Evolutionary conservation across 2,329 filamentous ascomycete species (phyloP), one percentile per base, ranked within the genome.

Genomic region (Ascochyta koolunga): DNA sequence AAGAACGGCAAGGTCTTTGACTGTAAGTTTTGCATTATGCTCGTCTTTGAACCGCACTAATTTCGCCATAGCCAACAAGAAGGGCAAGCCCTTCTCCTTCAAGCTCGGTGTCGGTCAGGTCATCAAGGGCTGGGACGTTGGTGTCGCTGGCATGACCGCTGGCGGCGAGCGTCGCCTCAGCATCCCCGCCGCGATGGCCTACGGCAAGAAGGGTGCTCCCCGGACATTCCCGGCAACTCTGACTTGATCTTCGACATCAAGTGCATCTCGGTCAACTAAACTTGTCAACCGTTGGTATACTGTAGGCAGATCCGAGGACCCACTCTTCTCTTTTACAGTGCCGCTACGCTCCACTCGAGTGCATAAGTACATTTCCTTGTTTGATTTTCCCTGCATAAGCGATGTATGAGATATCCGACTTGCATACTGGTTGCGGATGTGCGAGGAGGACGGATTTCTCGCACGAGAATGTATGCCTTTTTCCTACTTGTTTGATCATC

Each of bases 51-150:
- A 21, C 35, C 21, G 49, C 48, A 54, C 65, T 74, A 40, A 74
- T 38, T 38, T 39, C 16, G n/a, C 4, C 61, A 37, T 68, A 93
- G 91, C 92, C 78, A 98, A 99, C 85, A 99, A 98, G 85, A 97
- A 96, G 82, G 95, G 95, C 70, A 93, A 96, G 82, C 93, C 96
- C 54, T 99, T 99, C 82, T 85, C 84, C 65, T 98, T 98, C 86
- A 96, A 93, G 83, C 87, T 96, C 58, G 96, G 95, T 66, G 86
- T 88, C 74, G 93, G 93, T 58, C 91, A 98, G 78, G 96, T 99
- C 70, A 99, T 99, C 82, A 95, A 96, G 85, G 95, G 95, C 66
- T 98, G 95, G 96, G 96, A 99, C 76, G 86, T 98, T 62, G 95
- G 95, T 79, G 82, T 99, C 66, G 83, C 85, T 65, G 96, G 96